A percentile compares a stretch with the other conserved stretches of the same genome.
phyloP scores from a whole-genome alignment of 2,329 filamentous ascomycete genomes.

The Massarina eburnea region DNA sequence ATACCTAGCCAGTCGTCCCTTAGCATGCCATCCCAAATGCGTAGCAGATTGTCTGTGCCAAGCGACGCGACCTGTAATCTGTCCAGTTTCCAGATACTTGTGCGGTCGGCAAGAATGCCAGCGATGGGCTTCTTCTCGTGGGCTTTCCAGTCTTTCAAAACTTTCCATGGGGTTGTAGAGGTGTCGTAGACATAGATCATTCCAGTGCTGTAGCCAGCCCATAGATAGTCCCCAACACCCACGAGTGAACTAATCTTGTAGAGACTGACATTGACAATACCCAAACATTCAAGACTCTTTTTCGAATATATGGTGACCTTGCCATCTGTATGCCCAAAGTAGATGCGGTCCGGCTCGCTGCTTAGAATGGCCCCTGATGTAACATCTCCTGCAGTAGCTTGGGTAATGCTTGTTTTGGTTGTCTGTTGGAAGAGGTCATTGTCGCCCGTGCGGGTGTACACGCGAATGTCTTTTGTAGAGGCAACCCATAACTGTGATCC shows the following conservation, averaged over 20 bases:
- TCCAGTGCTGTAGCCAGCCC: conserved; percentile 93
- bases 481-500: conserved; percentile 86
- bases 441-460: conserved; percentile 74
- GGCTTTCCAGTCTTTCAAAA: conserved; percentile 93
- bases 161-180: conserved; percentile 76
- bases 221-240: conserved; percentile 79
- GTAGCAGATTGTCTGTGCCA: conserved; percentile 81
- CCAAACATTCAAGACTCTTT: conserved; percentile 74
- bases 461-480: conserved; percentile 79
- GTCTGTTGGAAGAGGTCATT: conserved; percentile 74
- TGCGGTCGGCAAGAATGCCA: conserved; percentile 74
- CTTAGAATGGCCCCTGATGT: conserved; percentile 78
- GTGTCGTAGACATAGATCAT: conserved; percentile 94
- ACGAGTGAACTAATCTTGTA: conserved; percentile 93
- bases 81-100: conserved; percentile 82
- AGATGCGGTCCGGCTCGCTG: conserved; percentile 75
- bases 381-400: conserved; percentile 79
- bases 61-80: conserved; percentile 82
- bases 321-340: conserved; percentile 89
- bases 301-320: conserved; percentile 93
- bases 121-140: conserved; percentile 82
- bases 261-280: conserved; percentile 79
- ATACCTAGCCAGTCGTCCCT: conserved; percentile 88
- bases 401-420: conserved; percentile 67
- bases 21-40: conserved; percentile 88